Evolutionary conservation across 2,329 filamentous ascomycete species (phyloP).

Genomic region (Aspergillaceae sp.): DNA sequence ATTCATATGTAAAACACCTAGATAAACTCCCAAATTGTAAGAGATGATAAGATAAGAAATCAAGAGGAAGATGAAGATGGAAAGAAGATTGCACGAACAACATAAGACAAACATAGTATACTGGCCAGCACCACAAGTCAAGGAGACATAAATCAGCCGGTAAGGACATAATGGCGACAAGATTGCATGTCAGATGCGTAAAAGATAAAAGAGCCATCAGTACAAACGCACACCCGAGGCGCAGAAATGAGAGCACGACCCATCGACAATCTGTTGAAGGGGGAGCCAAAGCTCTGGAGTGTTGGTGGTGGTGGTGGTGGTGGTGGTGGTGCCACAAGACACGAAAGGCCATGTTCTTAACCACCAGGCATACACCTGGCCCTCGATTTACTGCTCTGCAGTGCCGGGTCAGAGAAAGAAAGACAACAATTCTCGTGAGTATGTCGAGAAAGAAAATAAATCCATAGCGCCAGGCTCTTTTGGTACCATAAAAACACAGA

Average conservation of each 20-base stretch:
- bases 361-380: not conserved
- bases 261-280: not conserved
- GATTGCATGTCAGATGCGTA: too few species aligned
- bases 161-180: too few species aligned
- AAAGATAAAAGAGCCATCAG: too few species aligned
- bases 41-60: not conserved
- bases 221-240: too few species aligned
- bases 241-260: too few species aligned
- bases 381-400: not conserved
- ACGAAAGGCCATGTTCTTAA: not conserved
- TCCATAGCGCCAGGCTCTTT: conserved; percentile 29
- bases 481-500: conserved; percentile 16
- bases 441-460: conserved; percentile 9
- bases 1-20: not conserved
- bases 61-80: not conserved
- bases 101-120: too few species aligned
- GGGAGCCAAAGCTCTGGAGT: not conserved
- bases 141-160: too few species aligned
- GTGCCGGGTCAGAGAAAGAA: not conserved
- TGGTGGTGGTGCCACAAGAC: not conserved
- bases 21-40: not conserved
- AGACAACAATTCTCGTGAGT: conserved; percentile 3
- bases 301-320: too few species aligned
- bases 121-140: too few species aligned
- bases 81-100: not conserved